Evolutionary conservation across 2,329 filamentous ascomycete genomes (phyloP).

Genomic region (Colletotrichum neosansevieriae): DNA sequence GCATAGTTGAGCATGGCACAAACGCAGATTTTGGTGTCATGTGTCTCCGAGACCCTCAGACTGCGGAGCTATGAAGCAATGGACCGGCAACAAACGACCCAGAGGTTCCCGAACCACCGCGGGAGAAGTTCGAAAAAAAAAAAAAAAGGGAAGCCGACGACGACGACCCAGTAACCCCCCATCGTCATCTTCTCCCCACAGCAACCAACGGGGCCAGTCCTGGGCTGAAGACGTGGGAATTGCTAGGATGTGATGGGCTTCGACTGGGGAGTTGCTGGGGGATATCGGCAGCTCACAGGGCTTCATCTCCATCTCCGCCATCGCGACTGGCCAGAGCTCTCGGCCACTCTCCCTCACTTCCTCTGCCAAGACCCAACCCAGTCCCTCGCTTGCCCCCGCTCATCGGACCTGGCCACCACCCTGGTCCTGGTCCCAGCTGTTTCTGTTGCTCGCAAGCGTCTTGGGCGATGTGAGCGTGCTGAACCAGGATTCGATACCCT

Average conservation of each 20-base stretch:
- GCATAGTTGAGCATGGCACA: constrained; percentile 18
- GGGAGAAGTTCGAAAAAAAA: constrained; percentile 21
- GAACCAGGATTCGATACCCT: no score
- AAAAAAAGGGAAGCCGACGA: neutral
- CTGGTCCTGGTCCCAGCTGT: constrained; percentile 22
- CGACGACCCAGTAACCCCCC: constrained; percentile 32
- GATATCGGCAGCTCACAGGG: constrained; percentile 31
- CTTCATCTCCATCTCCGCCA: constrained; percentile 38
- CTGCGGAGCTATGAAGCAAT: constrained; percentile 21
- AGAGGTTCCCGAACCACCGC: constrained; percentile 19
- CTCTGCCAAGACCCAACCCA: constrained; percentile 29
- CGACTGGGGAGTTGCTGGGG: constrained; percentile 24
- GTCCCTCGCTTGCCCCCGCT: constrained; percentile 37
- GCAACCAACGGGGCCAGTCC: constrained; percentile 39
- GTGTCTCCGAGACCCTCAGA: constrained; percentile 17
- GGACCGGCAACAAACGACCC: constrained; percentile 28
- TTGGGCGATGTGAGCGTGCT: constrained; percentile 27
- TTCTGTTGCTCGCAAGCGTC: constrained; percentile 3
- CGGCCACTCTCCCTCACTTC: constrained; percentile 32
- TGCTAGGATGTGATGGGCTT: constrained; percentile 33
- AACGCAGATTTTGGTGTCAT: constrained; percentile 20
- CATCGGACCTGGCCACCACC: constrained; percentile 21
- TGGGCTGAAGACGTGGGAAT: constrained; percentile 39
- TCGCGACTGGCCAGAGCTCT: constrained; percentile 37
- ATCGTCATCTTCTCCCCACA: constrained; percentile 40